Conservation (phyloP, 1,284 basidiomycete species). For the Rhodofomes roseus region DNA sequence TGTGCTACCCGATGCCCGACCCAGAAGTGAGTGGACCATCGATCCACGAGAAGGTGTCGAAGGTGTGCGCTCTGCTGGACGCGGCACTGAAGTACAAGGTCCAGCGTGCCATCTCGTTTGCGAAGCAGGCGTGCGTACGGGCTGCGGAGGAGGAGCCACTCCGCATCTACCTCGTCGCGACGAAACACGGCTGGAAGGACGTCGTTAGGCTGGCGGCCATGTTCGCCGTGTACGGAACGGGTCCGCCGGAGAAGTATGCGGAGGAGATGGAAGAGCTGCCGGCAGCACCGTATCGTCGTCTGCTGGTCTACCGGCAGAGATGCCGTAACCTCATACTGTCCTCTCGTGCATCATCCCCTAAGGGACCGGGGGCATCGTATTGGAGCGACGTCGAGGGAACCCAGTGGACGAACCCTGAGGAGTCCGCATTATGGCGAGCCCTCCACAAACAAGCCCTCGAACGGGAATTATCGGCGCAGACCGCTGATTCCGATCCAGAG, state of each 20-base stretch:
- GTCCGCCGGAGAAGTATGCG: background rate
- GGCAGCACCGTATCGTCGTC: conserved; percentile 8
- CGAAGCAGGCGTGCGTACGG: background rate
- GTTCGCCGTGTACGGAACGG: conserved; percentile 9
- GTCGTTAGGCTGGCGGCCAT: background rate
- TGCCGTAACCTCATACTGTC: background rate
- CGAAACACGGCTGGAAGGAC: conserved; percentile 13
- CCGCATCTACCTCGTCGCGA: conserved; percentile 28
- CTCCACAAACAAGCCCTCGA: no score
- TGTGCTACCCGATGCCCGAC: conserved; percentile 17
- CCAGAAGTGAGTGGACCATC: background rate
- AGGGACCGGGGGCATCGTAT: no score
- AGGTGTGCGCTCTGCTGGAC: background rate
- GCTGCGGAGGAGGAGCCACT: conserved; percentile 20
- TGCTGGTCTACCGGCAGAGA: background rate
- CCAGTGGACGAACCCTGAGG: no score
- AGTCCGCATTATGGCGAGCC: no score
- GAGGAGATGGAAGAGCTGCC: conserved; percentile 9
- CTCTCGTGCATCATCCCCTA: background rate
- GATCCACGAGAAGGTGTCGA: background rate
- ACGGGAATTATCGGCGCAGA: no score
- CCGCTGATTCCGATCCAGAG: no score
- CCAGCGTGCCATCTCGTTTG: background rate
- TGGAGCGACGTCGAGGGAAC: no score
- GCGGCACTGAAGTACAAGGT: conserved; percentile 15